Evolutionary conservation across 768 basidiomycete genomes (phyloP).

Genomic region (Xanthoconium purpureum): DNA sequence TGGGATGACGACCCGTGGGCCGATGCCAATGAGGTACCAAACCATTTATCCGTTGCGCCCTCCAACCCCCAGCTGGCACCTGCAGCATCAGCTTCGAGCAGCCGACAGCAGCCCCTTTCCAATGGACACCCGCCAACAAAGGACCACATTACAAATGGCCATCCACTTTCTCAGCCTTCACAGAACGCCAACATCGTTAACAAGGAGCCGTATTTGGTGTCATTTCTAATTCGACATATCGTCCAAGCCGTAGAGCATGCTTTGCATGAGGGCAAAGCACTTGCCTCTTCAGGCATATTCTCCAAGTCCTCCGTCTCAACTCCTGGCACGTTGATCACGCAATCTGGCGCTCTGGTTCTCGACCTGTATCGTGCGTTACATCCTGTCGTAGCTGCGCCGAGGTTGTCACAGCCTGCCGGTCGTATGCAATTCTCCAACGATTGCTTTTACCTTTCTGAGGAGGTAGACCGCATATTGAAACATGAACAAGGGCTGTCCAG

Average conservation of each 20-base stretch:
- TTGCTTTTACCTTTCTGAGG: conserved; percentile 60
- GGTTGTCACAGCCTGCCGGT: conserved; percentile 48
- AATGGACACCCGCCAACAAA: conserved; percentile 20
- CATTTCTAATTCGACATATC: conserved; percentile 52
- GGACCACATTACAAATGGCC: conserved; percentile 19
- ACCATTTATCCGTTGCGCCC: conserved; percentile 28
- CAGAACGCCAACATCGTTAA: conserved; percentile 14
- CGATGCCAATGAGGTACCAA: conserved; percentile 38
- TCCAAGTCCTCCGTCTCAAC: conserved; percentile 30
- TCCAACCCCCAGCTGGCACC: conserved; percentile 22
- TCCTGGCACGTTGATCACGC: conserved; percentile 55
- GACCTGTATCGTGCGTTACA: conserved; percentile 81
- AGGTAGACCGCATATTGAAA: conserved; percentile 34
- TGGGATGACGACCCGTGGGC: conserved; percentile 77
- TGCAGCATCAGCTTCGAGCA: conserved; percentile 54
- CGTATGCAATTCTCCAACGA: conserved; percentile 83
- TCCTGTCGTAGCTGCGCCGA: conserved; percentile 55
- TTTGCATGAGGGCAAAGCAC: conserved; percentile 63
- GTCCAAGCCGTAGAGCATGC: conserved; percentile 57
- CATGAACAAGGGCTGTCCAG: conserved; percentile 28
- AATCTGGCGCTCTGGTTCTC: conserved; percentile 61
- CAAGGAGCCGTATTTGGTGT: conserved; percentile 59
- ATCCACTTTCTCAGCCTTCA: conserved; percentile 15
- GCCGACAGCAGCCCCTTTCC: conserved; percentile 43
- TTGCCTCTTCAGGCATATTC: conserved; percentile 57